These are phyloP conservation scores for Neonectria magnoliae DNA, from an alignment of 2,329 filamentous ascomycete species.

Conservation along the genomic window DNA sequence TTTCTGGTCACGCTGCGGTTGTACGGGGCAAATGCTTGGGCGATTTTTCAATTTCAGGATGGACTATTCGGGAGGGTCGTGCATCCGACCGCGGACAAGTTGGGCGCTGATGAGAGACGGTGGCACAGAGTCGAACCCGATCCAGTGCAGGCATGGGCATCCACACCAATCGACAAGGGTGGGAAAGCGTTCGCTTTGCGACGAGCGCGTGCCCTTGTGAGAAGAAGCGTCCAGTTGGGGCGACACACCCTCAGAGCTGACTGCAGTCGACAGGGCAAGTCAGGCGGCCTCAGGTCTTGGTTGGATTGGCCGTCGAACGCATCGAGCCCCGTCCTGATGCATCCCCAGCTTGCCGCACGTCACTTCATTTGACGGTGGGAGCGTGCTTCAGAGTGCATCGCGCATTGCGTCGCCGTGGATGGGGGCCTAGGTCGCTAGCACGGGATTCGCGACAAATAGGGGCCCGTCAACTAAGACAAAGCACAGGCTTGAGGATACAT, in stretches of 20 bases:
- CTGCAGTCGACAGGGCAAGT: constrained; percentile 36
- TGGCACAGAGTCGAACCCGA: constrained; percentile 20
- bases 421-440: constrained; percentile 21
- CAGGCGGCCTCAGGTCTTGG: constrained; percentile 38
- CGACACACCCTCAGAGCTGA: constrained; percentile 31
- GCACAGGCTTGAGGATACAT: constrained; percentile 23
- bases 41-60: constrained; percentile 28
- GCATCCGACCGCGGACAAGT: constrained; percentile 16
- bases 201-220: constrained; percentile 40
- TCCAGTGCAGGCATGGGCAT: constrained; percentile 14
- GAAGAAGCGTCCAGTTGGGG: constrained; percentile 29
- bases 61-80: constrained; percentile 21
- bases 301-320: constrained; percentile 37
- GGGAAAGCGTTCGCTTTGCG: constrained; percentile 34
- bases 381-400: constrained; percentile 24
- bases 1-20: constrained; percentile 27
- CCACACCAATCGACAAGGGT: constrained; percentile 32
- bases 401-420: constrained; percentile 24
- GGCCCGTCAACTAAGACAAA: constrained; percentile 37
- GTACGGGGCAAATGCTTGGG: constrained; percentile 29
- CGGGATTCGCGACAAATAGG: constrained; percentile 35
- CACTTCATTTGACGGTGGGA: constrained; percentile 28
- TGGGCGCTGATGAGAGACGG: constrained; percentile 21
- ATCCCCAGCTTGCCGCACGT: constrained; percentile 30
- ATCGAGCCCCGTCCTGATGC: constrained; percentile 37